These are phyloP conservation scores for Penicillium sclerotigenum DNA, from an alignment of 2,329 filamentous ascomycete species.

Conservation along the genomic window DNA sequence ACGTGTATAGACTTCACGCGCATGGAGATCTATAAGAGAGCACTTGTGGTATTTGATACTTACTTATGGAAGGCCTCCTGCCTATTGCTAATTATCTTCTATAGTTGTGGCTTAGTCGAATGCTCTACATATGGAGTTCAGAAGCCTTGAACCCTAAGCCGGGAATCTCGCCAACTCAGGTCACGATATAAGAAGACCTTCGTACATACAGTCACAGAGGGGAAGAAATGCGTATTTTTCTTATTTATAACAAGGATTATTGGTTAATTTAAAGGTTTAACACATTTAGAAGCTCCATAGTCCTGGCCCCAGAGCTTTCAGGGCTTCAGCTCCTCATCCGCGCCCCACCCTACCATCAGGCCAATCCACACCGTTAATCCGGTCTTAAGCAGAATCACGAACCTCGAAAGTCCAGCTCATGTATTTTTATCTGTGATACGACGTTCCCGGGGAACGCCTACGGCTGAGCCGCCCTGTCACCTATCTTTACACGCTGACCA, in stretches of 20 bases:
- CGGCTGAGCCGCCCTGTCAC: not conserved
- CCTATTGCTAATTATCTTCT: too few relatives aligned
- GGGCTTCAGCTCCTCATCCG: too few relatives aligned
- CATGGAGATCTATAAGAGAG: conserved; percentile 1
- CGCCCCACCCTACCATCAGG: too few relatives aligned
- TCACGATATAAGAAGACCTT: conserved; percentile 12
- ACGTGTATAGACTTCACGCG: conserved; percentile 5
- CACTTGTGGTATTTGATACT: conserved; percentile 7
- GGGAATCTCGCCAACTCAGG: not conserved
- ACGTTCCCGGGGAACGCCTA: not conserved
- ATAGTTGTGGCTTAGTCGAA: too few relatives aligned
- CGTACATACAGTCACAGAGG: conserved; percentile 1
- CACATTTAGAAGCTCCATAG: not conserved
- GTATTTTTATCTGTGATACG: not conserved
- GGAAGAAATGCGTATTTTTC: not conserved
- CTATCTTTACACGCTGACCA: not conserved
- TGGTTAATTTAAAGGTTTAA: not conserved
- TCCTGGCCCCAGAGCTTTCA: not conserved
- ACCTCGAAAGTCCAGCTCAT: not conserved
- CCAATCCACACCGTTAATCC: not conserved
- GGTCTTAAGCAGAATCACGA: not conserved
- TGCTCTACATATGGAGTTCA: too few relatives aligned
- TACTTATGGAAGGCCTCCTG: too few relatives aligned
- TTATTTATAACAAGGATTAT: not conserved
- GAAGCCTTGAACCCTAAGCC: conserved; percentile 7